Evolutionary conservation across 2,329 filamentous ascomycete species (phyloP), one percentile per base, ranked within the genome.

Genomic region (Cephalotrichum gorgonifer): DNA sequence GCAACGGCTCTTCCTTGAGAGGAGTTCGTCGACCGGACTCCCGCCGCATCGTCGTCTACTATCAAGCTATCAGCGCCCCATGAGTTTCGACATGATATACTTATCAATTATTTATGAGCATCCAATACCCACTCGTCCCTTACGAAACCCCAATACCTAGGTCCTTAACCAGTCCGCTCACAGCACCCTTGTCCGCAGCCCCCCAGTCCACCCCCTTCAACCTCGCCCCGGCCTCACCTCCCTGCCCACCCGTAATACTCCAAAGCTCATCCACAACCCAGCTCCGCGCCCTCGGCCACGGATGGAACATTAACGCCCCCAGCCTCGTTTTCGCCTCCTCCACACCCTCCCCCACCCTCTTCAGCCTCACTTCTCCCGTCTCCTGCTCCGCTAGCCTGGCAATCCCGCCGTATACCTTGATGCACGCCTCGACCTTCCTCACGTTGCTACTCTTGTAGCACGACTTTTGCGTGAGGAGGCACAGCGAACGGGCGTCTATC

Each of bases 401-500:
- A 25, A 95, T 66, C 1, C 80, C 81, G 3, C 82, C 78, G 64
- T 96, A 97, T 12, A 93, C 77, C 58, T 83, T 85, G 52, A 94
- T 70, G 22, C 86, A 88, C 1, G 88, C 85, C 60, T 88, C 79
- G 1, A 97, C 73, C 63, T 93, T 91, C 46, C 83, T 78, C 41
- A 95, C 78, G 61, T 88, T 93, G 20, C 84, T 81, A 1, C 85
- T 86, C 66, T 90, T 91, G 69, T 86, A 90, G 54, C 90, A 86
- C 1, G 86, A 77, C 63, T 84, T 88, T 59, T 94, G 88, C 4
- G 85, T 78, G 31, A 81, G 71, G 6, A 81, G 70, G 51, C 89
- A 88, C 3, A 95, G 66, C 6, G 64, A 72, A 52, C 79, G 78
- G 60, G 72, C 61, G 54, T 73, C 67, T 15, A 71, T 54, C 6